phyloP scores from a whole-genome alignment of 345 rosid species.

The Trapa incisa region DNA sequence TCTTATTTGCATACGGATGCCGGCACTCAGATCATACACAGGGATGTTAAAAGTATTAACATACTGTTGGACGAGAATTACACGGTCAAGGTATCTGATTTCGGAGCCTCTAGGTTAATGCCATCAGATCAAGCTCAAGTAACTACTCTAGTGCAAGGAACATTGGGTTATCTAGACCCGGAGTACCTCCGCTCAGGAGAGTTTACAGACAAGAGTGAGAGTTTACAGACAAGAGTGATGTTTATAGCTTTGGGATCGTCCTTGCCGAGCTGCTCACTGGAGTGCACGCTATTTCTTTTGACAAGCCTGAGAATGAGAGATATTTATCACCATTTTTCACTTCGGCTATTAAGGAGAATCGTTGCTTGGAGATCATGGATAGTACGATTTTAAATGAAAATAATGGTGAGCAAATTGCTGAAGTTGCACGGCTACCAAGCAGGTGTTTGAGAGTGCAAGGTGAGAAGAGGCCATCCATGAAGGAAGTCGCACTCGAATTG shows the following conservation, averaged over 20 bases:
- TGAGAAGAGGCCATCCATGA: constrained; percentile 26
- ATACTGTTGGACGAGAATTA: constrained; percentile 29
- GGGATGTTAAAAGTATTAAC: constrained; percentile 31
- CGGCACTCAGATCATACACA: constrained; percentile 21
- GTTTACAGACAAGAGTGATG: too few species aligned
- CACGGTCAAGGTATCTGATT: constrained; percentile 34
- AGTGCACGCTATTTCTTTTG: constrained; percentile 12
- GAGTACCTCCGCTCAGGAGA: constrained; percentile 24
- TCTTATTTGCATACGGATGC: constrained; percentile 28
- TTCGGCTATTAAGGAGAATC: too few species aligned
- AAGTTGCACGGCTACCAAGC: too few species aligned
- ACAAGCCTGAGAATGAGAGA: too few species aligned
- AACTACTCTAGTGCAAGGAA: constrained; percentile 36
- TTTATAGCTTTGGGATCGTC: constrained; percentile 37
- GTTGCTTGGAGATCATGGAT: too few species aligned
- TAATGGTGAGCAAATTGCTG: too few species aligned
- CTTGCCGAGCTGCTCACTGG: constrained; percentile 31
- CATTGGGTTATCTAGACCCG: constrained; percentile 40
- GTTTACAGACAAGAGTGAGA: constrained; percentile 31
- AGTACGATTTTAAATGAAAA: too few species aligned
- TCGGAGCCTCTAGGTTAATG: constrained; percentile 35
- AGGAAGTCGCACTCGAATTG: constrained; percentile 21
- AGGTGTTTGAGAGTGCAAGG: constrained; percentile 22
- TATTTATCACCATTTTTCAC: too few species aligned
- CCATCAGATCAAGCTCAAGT: constrained; percentile 28